phyloP scores from a whole-genome alignment of 805 yeast species.

The Myxozyma kluyveri region DNA sequence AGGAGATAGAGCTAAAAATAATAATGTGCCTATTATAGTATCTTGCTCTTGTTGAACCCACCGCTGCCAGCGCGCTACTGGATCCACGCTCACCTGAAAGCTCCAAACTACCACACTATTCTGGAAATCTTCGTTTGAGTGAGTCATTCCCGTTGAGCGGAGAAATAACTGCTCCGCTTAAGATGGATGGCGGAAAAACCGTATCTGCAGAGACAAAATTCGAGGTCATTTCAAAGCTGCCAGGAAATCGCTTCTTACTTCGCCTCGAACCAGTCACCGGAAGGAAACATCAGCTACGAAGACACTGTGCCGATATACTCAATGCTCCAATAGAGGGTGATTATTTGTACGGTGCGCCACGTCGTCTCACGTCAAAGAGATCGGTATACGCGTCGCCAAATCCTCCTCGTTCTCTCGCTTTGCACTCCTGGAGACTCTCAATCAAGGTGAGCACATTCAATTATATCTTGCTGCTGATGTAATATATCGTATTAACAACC shows the following conservation, averaged over 20 bases:
- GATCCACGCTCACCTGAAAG: too few relatives aligned
- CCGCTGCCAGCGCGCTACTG: slow-evolving; percentile 1
- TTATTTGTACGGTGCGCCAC: slow-evolving; percentile 5
- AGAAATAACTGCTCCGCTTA: too few relatives aligned
- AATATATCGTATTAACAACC: not conserved
- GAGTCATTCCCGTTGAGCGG: too few relatives aligned
- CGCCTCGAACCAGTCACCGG: slow-evolving; percentile 24
- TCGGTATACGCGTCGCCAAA: not conserved
- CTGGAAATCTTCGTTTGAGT: too few relatives aligned
- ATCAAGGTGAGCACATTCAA: slow-evolving; percentile 18
- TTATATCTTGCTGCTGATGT: not conserved
- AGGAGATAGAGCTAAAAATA: too few relatives aligned
- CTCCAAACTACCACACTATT: too few relatives aligned
- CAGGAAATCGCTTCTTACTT: slow-evolving; percentile 4
- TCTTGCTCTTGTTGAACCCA: slow-evolving; percentile 8
- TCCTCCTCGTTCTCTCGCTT: too few relatives aligned
- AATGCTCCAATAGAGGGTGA: slow-evolving; percentile 27
- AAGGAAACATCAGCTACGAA: slow-evolving; percentile 25
- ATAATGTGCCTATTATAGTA: too few relatives aligned
- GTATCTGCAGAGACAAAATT: slow-evolving; percentile 16
- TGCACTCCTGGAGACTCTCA: slow-evolving; percentile 23
- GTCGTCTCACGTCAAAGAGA: not conserved
- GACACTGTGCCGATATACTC: slow-evolving; percentile 25
- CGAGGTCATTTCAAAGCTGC: slow-evolving; percentile 3
- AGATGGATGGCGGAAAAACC: too few relatives aligned